phyloP scores from a whole-genome alignment of 345 rosid species.

The Clausena lansium region DNA sequence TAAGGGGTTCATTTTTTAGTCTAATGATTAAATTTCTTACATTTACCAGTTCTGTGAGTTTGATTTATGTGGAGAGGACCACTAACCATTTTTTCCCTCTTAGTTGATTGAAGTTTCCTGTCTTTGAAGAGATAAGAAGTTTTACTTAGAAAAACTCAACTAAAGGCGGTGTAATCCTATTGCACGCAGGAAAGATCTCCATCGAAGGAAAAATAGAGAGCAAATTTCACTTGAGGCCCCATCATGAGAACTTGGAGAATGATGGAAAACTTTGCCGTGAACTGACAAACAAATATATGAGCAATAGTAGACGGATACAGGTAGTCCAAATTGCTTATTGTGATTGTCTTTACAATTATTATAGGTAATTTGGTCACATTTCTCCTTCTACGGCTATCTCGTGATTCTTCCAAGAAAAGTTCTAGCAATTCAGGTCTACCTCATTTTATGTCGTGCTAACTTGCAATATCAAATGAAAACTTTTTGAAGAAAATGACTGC shows the following conservation, averaged over 20 bases:
- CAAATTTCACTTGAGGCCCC: conserved; percentile 86
- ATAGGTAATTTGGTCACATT: not conserved
- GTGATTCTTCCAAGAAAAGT: conserved; percentile 57
- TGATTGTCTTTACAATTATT: not conserved
- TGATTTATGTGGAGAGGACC: not conserved
- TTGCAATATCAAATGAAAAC: not conserved
- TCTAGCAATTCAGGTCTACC: conserved; percentile 84
- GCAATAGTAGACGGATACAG: conserved; percentile 73
- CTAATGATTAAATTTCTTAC: not conserved
- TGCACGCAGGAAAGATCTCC: conserved; percentile 44
- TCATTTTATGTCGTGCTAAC: conserved; percentile 1
- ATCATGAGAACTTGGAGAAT: conserved; percentile 61
- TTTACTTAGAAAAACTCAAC: not conserved
- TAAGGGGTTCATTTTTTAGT: not conserved
- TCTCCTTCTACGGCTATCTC: not conserved
- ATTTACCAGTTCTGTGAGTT: not conserved
- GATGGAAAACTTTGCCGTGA: conserved; percentile 81
- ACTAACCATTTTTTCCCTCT: not conserved
- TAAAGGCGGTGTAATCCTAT: not conserved
- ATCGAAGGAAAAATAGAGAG: conserved; percentile 72
- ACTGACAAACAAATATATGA: conserved; percentile 65
- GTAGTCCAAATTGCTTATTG: conserved; percentile 23
- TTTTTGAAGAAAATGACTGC: not conserved
- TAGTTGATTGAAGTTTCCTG: not conserved
- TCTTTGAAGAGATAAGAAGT: not conserved